Evolutionary conservation across 1,284 basidiomycete species (phyloP), one percentile per base, ranked within the genome.

Genomic region (Tremellales sp.): DNA sequence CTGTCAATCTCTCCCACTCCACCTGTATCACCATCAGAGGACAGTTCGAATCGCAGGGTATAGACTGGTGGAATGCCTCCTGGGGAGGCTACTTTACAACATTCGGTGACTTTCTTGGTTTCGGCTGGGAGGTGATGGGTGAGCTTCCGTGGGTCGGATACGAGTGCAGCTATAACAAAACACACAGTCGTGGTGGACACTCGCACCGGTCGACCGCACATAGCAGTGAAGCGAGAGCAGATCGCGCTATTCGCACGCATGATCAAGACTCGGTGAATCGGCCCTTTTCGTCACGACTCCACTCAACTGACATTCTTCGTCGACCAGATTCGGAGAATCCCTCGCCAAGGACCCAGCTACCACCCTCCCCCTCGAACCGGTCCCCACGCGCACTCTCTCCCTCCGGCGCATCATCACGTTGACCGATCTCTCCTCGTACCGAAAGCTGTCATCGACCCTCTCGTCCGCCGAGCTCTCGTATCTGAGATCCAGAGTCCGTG

Each of bases 31-130:
- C 24, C 34, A 14, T 4, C 53, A 73, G 69, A 22, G 86, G 86
- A 2, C 78, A 86, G 61, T 90, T 90, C 62, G 86, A 90, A 63
- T 70, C 80, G 8, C 77, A 86, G 55, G 78, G 77, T 52, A 74
- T 87, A 40, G 78, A 83, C 45, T 90, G 87, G 87, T 86, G 61
- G 54, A 78, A 89, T 53, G 80, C 83, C 47, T 81, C 85, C 35
- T 91, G 87, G 86, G 84, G 85, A 3, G 80, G 83, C 42, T 77
- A 86, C 48, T 90, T 91, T 71, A 78, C 81, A 40, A 80, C 84
- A 0, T 90, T 90, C 66, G 84, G 86, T 50, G 82, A 82, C 33
- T 91, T 91, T 67, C 77, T 91, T 32, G 78, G 81, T 8, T 90
- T 89, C 65, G 86, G 84, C 25, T 91, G 87, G 87, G 87, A 87